Evolutionary conservation across 2,329 filamentous ascomycete species (phyloP), one percentile per base, ranked within the genome.

Genomic region (Dothistroma pini): DNA sequence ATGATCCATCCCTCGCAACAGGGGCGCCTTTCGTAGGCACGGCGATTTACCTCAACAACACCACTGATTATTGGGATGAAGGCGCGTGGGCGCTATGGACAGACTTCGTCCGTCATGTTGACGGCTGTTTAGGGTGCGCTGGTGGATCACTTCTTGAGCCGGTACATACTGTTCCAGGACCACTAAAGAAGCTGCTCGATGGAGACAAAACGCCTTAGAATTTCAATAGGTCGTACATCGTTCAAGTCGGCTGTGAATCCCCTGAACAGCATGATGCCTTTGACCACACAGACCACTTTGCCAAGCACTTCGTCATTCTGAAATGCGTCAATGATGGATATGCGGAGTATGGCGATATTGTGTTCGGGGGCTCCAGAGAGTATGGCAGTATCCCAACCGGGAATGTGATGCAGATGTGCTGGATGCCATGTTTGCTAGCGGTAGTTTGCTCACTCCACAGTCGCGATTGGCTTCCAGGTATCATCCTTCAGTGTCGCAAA

Each of bases 51-150:
- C 12, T 60, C 7, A 61, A 61, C 7, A 61, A 61, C n/a, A 58
- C 57, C 2, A 62, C 34, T 7, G 21, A 61, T 4, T 59, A 49
- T 4, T 62, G 62, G 59, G 32, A 57, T 14, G 41, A 63, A 55
- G 58, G 57, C n/a, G 62, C 62, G 16, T 64, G 59, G 59, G 59
- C 62, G 11, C 35, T 64, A 11, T 64, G 62, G 62, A 62, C 59
- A 8, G 59, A 64, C 35, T 53, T 64, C 7, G 59, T 62, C 10
- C 49, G 62, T 8, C 38, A 62, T 21, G 47, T 64, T 3, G 59
- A 60, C 14, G 62, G 62, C 19, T 62, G 59, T 58, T 38, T 62
- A 6, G 62, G 59, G 0, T 59, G 62, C 49, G 55, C 59, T 31
- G 59, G 59, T 49, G 62, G 62, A 1, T 57, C 57, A 11, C 21